Base-by-base conservation (phyloP, 1,284 basidiomycete genomes). In the Ustilago crameri region DNA sequence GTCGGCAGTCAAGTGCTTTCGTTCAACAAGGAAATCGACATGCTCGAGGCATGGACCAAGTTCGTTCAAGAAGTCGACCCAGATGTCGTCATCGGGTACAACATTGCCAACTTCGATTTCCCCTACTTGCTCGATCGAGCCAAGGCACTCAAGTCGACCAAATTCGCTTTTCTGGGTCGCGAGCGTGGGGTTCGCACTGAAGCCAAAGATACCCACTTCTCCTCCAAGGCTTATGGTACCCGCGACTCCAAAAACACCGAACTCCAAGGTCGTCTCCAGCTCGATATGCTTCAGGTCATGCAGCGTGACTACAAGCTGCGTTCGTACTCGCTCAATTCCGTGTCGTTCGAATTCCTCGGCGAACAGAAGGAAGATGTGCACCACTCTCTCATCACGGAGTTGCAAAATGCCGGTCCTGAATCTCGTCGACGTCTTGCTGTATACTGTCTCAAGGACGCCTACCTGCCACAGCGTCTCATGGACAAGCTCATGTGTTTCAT, bases 401-500 rank as follows among this genome's bases (percentile, higher is more conserved):
- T 83, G 9, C 81, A 83, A 38, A 83, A 83, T 41, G 74, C 77
- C 10, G 80, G 80, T 8, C 81, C 81, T 4, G 81, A 83, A 51
- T 70, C 80, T 40, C 73, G 81, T n/a, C 70, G 81, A 17, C 77
- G 81, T 27, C 55, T 83, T 20, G 81, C 81, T 1, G 76, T 83
- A 22, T 83, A 83, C 68, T 83, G 81, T 63, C 62, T 83, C 43
- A 83, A 83, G 57, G 81, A 83, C 51, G 81, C 81, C n/a, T 83
- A 83, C 46, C 73, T 83, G 12, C 81, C 81, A 9, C 81, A 83
- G 58, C 67, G 81, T 14, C 65, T 83, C 35, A 78, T 83, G 78
- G 81, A 83, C 71, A 81, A 81, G 70, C 75, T 83, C 43, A 83
- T 83, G 81, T 83, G 80, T 50, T 79, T 83, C 65, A 82, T 83